phyloP scores from a whole-genome alignment of 306 rosid species.

The Geum urbanum region DNA sequence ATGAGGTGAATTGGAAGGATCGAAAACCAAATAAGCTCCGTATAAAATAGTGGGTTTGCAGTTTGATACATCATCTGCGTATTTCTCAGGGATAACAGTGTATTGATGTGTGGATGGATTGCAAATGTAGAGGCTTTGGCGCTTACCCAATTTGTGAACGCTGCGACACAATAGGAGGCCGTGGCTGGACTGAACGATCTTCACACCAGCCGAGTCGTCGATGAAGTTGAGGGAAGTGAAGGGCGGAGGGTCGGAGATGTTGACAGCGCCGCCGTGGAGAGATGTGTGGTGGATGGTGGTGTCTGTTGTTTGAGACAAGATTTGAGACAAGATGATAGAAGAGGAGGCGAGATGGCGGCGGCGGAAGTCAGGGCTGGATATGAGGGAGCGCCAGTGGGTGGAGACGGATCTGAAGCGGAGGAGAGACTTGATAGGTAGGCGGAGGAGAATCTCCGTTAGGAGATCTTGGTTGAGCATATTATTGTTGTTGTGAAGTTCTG shows the following conservation, averaged over 20 bases:
- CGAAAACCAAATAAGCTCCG: conserved; percentile 16
- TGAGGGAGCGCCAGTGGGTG: conserved; percentile 28
- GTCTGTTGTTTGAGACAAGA: conserved; percentile 2
- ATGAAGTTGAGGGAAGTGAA: conserved; percentile 19
- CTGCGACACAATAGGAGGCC: conserved; percentile 22
- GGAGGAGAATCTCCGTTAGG: conserved; percentile 19
- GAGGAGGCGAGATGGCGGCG: conserved; percentile 7
- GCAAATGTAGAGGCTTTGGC: conserved; percentile 15
- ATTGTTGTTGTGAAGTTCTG: not conserved
- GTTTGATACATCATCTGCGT: not conserved
- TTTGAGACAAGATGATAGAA: conserved; percentile 10
- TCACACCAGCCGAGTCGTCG: conserved; percentile 2
- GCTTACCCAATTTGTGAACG: not conserved
- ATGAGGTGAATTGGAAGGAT: conserved; percentile 23
- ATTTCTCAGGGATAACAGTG: not conserved
- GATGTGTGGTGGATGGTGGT: not conserved
- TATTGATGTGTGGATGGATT: conserved; percentile 24
- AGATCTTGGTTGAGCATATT: conserved; percentile 16
- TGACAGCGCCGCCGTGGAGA: not conserved
- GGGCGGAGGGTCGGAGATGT: not conserved
- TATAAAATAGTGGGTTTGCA: not conserved
- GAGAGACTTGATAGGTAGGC: conserved; percentile 22
- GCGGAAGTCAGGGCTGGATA: conserved; percentile 21
- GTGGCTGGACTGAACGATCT: conserved; percentile 20
- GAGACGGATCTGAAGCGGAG: conserved; percentile 28